Evolutionary conservation across 75 land plant species (phyloP).

Genomic region (Adiantum capillusveneris): DNA sequence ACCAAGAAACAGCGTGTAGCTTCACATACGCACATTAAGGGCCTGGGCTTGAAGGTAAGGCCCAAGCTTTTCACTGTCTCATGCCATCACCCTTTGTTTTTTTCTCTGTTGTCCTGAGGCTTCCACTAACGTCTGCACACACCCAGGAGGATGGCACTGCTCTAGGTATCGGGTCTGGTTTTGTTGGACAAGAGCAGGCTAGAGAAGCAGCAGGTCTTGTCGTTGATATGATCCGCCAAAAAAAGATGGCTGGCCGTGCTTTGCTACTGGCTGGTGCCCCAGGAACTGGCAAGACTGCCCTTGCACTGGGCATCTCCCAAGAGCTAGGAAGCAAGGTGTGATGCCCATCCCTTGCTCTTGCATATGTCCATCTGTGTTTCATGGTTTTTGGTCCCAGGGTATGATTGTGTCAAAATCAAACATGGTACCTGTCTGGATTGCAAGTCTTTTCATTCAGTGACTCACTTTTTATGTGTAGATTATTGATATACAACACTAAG

Average conservation of each 20-base stretch:
- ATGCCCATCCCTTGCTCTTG: neutral
- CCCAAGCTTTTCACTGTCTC: neutral
- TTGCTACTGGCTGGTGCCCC: conserved; percentile 91
- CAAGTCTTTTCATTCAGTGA: too few relatives aligned
- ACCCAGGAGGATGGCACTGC: conserved; percentile 67
- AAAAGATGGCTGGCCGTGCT: conserved; percentile 98
- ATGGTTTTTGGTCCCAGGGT: too few relatives aligned
- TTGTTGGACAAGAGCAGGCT: conserved; percentile 83
- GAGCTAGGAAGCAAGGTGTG: conserved; percentile 96
- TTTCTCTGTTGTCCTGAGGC: too few relatives aligned
- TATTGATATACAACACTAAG: too few relatives aligned
- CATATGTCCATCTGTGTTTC: too few relatives aligned
- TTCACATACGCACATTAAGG: conserved; percentile 93
- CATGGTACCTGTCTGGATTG: too few relatives aligned
- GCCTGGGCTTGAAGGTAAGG: conserved; percentile 84
- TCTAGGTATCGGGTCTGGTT: conserved; percentile 76
- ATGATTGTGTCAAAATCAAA: too few relatives aligned
- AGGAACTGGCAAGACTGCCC: conserved; percentile 94
- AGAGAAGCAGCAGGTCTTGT: conserved; percentile 93
- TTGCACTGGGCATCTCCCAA: conserved; percentile 89
- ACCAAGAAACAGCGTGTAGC: conserved; percentile 93
- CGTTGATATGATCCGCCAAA: conserved; percentile 94
- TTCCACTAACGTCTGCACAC: neutral
- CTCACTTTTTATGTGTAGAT: too few relatives aligned
- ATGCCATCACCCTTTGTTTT: neutral